These are phyloP conservation scores for Schizosaccharomyces lindneri DNA, from an alignment of 805 yeast species.

Conservation along the genomic window DNA sequence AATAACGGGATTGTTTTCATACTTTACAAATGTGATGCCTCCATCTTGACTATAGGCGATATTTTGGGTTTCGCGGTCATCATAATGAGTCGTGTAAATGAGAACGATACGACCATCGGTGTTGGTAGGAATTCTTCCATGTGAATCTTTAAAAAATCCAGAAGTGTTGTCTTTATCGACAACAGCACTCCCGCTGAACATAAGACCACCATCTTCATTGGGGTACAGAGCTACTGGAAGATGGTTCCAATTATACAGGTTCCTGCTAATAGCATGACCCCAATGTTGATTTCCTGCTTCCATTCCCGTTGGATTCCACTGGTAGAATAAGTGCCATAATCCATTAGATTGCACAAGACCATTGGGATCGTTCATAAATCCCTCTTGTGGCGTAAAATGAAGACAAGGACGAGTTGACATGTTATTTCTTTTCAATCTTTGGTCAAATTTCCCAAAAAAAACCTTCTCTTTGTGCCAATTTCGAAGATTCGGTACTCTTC, in stretches of 20 bases:
- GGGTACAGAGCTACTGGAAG: background rate
- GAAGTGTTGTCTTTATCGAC: background rate
- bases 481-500: too few relatives aligned
- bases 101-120: background rate
- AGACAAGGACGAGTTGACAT: slow-evolving; percentile 3
- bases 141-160: background rate
- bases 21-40: background rate
- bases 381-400: slow-evolving; percentile 16
- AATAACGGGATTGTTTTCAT: background rate
- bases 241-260: background rate
- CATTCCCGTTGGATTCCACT: slow-evolving; percentile 16
- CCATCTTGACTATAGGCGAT: background rate
- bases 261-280: slow-evolving; percentile 17
- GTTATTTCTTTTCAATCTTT: too few relatives aligned
- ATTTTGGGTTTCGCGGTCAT: background rate
- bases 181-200: background rate
- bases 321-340: slow-evolving; percentile 18
- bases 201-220: background rate
- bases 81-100: background rate
- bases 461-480: too few relatives aligned
- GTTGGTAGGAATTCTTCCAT: background rate
- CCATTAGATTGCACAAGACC: slow-evolving; percentile 17
- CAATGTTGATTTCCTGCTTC: slow-evolving; percentile 17
- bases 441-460: too few relatives aligned
- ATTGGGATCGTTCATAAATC: slow-evolving; percentile 24